Evolutionary conservation across 306 rosid genomes (phyloP).

Genomic region (Echinosophora koreensis): DNA sequence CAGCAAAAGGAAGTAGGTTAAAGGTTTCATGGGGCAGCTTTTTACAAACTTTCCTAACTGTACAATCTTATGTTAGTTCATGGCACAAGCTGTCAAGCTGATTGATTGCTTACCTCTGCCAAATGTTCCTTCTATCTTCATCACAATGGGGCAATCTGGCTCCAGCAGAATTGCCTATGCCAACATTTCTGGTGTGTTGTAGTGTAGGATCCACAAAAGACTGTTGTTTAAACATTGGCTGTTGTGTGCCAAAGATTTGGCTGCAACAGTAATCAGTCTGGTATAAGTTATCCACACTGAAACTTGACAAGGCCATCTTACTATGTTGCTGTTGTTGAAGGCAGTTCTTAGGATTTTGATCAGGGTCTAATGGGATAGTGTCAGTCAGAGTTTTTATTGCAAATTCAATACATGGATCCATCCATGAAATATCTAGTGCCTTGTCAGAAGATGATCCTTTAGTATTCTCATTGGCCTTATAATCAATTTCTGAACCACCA

Average conservation of each 20-base stretch:
- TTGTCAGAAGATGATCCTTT: slow-evolving; percentile 51
- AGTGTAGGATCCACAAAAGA: slow-evolving; percentile 48
- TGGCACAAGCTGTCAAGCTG: slow-evolving; percentile 21
- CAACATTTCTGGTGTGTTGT: slow-evolving; percentile 42
- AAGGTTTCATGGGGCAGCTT: slow-evolving; percentile 22
- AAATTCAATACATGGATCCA: slow-evolving; percentile 87
- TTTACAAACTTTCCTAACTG: slow-evolving; percentile 45
- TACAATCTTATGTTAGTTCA: slow-evolving; percentile 51
- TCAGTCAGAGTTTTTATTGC: slow-evolving; percentile 79
- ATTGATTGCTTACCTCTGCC: slow-evolving; percentile 47
- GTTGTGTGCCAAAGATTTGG: slow-evolving; percentile 45
- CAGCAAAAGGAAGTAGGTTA: slow-evolving; percentile 39
- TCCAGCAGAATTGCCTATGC: slow-evolving; percentile 51
- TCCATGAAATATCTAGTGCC: slow-evolving; percentile 57
- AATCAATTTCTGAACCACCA: slow-evolving; percentile 34
- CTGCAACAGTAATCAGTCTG: slow-evolving; percentile 46
- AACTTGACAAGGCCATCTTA: slow-evolving; percentile 47
- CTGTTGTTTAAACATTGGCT: slow-evolving; percentile 47
- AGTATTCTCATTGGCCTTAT: slow-evolving; percentile 37
- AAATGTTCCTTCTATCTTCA: slow-evolving; percentile 55
- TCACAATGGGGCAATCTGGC: slow-evolving; percentile 47
- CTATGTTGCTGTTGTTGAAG: slow-evolving; percentile 58
- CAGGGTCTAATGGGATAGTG: slow-evolving; percentile 62
- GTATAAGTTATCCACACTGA: slow-evolving; percentile 42
- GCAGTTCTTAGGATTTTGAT: slow-evolving; percentile 56